Conservation (phyloP, 2,329 filamentous ascomycete species). For the Fusarium proliferatum region DNA sequence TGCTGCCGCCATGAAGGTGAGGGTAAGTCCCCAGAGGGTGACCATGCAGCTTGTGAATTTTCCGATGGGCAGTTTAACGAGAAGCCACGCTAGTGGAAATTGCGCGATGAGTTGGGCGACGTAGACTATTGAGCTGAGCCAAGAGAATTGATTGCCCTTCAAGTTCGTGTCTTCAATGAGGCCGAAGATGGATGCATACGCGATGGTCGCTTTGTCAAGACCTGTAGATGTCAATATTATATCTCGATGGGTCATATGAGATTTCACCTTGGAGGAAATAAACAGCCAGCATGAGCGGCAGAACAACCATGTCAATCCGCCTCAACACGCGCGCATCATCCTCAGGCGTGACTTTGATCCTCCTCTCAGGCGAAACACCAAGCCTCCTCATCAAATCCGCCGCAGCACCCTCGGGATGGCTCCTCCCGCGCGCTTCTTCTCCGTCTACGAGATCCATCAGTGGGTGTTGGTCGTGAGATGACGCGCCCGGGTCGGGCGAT, state of each 20-base stretch:
- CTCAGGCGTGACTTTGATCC: slow-evolving; percentile 34
- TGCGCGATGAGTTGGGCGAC: slow-evolving; percentile 55
- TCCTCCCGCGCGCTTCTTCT: not conserved
- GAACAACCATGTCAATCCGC: slow-evolving; percentile 30
- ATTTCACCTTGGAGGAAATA: slow-evolving; percentile 33
- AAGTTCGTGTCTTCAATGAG: slow-evolving; percentile 64
- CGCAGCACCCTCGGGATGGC: not conserved
- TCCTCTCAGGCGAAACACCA: slow-evolving; percentile 24
- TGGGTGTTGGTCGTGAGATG: slow-evolving; percentile 13
- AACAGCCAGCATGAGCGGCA: slow-evolving; percentile 37
- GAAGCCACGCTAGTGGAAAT: slow-evolving; percentile 65
- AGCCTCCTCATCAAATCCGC: slow-evolving; percentile 23
- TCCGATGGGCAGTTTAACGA: slow-evolving; percentile 65
- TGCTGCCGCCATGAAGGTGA: slow-evolving; percentile 63
- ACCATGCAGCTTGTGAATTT: slow-evolving; percentile 64
- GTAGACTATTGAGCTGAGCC: slow-evolving; percentile 63
- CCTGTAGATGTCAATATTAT: not conserved
- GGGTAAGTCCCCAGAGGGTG: slow-evolving; percentile 63
- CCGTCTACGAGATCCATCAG: slow-evolving; percentile 22
- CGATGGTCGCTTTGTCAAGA: slow-evolving; percentile 55
- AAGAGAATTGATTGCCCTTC: slow-evolving; percentile 67
- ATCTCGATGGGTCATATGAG: accelerated
- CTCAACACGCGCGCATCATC: slow-evolving; percentile 36
- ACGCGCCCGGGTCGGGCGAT: slow-evolving; percentile 16
- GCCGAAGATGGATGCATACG: slow-evolving; percentile 73